phyloP scores from a whole-genome alignment of 495 filamentous ascomycete genomes.

The Neurospora sp. region DNA sequence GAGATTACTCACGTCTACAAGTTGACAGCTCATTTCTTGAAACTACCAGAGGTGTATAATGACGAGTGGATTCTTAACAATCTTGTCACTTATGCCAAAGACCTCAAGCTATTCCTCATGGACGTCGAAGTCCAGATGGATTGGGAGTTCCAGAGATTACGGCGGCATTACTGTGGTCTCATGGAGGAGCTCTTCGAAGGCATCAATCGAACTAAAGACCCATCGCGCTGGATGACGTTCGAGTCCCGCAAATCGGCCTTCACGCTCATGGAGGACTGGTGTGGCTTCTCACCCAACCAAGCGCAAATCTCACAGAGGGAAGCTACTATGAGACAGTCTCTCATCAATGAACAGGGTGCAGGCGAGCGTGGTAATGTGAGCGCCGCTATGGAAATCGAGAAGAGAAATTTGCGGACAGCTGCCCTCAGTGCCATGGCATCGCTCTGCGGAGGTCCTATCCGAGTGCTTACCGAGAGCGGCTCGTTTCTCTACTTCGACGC shows the following conservation, averaged over 20 bases:
- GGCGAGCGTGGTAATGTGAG: slow-evolving; percentile 65
- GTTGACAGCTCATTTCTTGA: slow-evolving; percentile 83
- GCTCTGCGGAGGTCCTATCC: slow-evolving; percentile 84
- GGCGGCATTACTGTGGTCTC: slow-evolving; percentile 87
- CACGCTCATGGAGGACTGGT: slow-evolving; percentile 97
- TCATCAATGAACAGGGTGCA: slow-evolving; percentile 51
- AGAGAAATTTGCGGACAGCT: slow-evolving; percentile 78
- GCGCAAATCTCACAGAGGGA: slow-evolving; percentile 70
- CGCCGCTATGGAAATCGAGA: slow-evolving; percentile 93
- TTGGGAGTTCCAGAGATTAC: slow-evolving; percentile 88
- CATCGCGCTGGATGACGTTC: slow-evolving; percentile 89
- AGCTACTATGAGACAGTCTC: slow-evolving; percentile 74
- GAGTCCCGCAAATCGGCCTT: slow-evolving; percentile 90
- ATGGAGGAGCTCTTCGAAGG: slow-evolving; percentile 89
- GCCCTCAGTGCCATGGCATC: slow-evolving; percentile 93
- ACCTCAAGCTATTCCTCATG: slow-evolving; percentile 85
- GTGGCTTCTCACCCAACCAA: slow-evolving; percentile 91
- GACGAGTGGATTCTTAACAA: slow-evolving; percentile 92
- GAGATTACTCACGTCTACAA: slow-evolving; percentile 95
- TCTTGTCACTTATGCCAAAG: slow-evolving; percentile 80
- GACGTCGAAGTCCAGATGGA: slow-evolving; percentile 91
- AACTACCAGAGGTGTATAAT: slow-evolving; percentile 64
- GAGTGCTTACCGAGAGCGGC: slow-evolving; percentile 74
- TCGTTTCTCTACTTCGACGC: slow-evolving; percentile 83
- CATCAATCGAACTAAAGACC: slow-evolving; percentile 76